Base-by-base conservation (phyloP, 2,329 filamentous ascomycete genomes). In the Pleomassaria siparia region DNA sequence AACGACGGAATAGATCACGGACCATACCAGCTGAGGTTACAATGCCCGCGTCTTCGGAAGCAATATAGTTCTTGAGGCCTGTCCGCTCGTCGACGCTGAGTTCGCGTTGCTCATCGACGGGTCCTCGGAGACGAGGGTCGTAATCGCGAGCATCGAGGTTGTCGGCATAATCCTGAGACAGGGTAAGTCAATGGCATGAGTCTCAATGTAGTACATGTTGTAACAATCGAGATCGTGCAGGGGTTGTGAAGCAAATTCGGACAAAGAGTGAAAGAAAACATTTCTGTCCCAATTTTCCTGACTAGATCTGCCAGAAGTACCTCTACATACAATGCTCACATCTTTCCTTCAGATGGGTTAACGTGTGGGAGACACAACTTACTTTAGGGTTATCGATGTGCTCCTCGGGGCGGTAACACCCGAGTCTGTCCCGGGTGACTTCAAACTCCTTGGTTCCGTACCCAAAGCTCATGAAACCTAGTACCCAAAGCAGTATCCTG, bases 1-100 rank as follows among this genome's bases (percentile, higher is more conserved):
- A 89, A 52, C 80, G 78, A 37, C 78, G 73, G 54, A 96, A 89
- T 1, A 95, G 82, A 53, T 81, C 79, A 44, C 88, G 83, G 50
- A 96, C 82, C 62, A 95, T 84, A 40, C 79, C 77, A 47, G 91
- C 87, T 40, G 89, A 95, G 36, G 88, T 95, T 73, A 88, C 88
- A 67, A 95, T 94, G 37, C 83, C 82, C 48, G 80, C 74, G 42
- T 82, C 76, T 69, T 96, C 91, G 54, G 91, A 91, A 30, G 91
- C 90, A 70, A 96, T 96, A 73, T 96, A 96, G 70, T 91, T 94
- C 76, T 97, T 97, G 74, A 95, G 63, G 25, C 80, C 80, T 60
- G 69, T 74, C 21, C 70, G 64, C 47, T 82, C 80, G 60, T 97
- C 89, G 60, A 97, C 81, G 37, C 81, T 82, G 28, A 96, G 80